Evolutionary conservation across 257 asterid species (phyloP), one percentile per base, ranked within the genome.

Genomic region (Haberlea rhodopensis): DNA sequence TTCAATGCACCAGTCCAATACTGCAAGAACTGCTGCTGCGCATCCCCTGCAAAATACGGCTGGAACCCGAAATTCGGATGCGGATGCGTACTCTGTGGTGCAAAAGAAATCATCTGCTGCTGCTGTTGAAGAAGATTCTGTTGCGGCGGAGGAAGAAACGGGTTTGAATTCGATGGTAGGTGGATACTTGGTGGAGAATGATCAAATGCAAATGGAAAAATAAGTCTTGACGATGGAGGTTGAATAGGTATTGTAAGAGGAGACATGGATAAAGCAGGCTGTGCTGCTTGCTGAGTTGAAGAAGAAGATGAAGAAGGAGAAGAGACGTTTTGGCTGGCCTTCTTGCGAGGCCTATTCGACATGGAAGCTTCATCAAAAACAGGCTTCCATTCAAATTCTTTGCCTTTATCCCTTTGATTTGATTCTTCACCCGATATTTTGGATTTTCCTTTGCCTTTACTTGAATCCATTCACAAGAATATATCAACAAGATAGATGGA

Each of bases 71-170:
- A 74, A 24, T 28, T 58, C 22, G 59, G 75, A 1, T 61, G 73
- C 28, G 68, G 75, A 3, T 53, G 59, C 2, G 66, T 73, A 48
- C 60, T 62, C 9, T 65, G 81, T 13, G 90, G 87, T 2, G 84
- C 74, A 67, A 90, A 90, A 0, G 97, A 90, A 11, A 90, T 87
- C 95, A 90, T 90, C 57, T 88, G 96, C 56, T 87, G 90, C 18
- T 77, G 87, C n/a, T n/a, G n/a, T n/a, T n/a, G n/a, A n/a, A n/a
- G n/a, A n/a, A n/a, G n/a, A 61, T 45, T 73, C 16, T 70, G 78
- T 10, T 40, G 71, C 11, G 66, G 67, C 8, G 83, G 82, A 18
- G 26, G 80, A 63, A 73, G 75, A 57, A 77, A 53, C 15, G 90
- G 88, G 60, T 18, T 3, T n/a, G 74, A 3, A 31, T 57, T 72